Evolutionary conservation across 2,329 filamentous ascomycete species (phyloP), one percentile per base, ranked within the genome.

Genomic region (Microdochium nivale): DNA sequence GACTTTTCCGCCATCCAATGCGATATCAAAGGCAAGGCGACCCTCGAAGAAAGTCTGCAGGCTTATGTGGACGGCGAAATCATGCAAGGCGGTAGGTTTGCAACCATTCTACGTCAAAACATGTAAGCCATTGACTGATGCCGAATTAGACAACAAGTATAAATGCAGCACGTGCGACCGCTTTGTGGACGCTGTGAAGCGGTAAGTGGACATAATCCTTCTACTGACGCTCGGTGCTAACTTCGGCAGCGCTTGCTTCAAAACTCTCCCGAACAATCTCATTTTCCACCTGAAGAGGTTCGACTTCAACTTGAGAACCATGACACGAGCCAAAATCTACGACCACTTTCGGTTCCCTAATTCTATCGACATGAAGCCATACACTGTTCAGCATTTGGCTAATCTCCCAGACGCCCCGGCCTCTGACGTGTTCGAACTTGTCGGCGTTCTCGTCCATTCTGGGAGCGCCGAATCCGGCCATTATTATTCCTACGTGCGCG

Each of bases 31-130:
- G 92, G 92, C 49, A 97, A 96, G 69, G 77, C 75, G 23, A 87
- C 77, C 30, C 78, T 99, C 1, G 77, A 89, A 60, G 90, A 96
- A 58, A 97, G 94, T 62, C 75, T 99, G 14, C 84, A 90, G 59
- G 90, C 92, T n/a, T 97, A 96, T 65, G 90, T 97, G 13, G 88
- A 95, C 64, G 94, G 94, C 3, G 94, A 99, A 68, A 84, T 94
- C 33, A 91, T 99, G 87, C 90, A 96, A 74, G 94, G 95, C 58
- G 84, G 84, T 81, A 65, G 60, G 77, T 66, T 16, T 32, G 23
- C 21, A 13, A 25, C 25, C 11, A 25, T 21, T 33, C 13, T 23
- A 51, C 49, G 24, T n/a, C n/a, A n/a, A n/a, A 52, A 27, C 25
- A 35, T 16, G 16, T 5, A 25, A 3, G 19, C 3, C 7, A n/a